Evolutionary conservation across 768 basidiomycete species (phyloP).

Genomic region (Daedaleopsis nitida): DNA sequence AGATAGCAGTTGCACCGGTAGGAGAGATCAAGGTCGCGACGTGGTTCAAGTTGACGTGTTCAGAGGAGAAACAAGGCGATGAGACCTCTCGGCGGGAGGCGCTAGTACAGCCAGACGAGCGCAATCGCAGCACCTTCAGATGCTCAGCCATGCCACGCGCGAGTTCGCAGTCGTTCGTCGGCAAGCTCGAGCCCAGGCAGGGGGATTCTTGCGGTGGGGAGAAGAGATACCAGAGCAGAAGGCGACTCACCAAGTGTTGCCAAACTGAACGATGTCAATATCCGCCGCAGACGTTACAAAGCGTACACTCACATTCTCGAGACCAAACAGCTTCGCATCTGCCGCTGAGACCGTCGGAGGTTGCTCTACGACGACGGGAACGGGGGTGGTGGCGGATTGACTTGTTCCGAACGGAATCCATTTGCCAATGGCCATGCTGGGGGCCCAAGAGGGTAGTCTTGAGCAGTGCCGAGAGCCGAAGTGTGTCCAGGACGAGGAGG

Average conservation of each 20-base stretch:
- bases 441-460: conserved; percentile 8
- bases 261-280: conserved; percentile 60
- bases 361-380: conserved; percentile 21
- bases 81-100: too few species aligned
- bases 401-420: conserved; percentile 31
- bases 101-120: too few species aligned
- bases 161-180: background rate
- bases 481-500: conserved; percentile 7
- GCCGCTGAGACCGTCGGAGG: conserved; percentile 46
- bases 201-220: background rate
- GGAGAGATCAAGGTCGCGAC: background rate
- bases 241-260: conserved; percentile 83
- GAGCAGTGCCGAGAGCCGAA: background rate
- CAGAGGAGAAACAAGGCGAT: too few species aligned
- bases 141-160: too few species aligned
- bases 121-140: too few species aligned
- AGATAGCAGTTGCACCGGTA: background rate
- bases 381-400: conserved; percentile 17
- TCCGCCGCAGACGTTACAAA: conserved; percentile 13
- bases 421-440: conserved; percentile 29
- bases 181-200: background rate
- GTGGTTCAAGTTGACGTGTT: too few species aligned
- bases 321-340: conserved; percentile 89
- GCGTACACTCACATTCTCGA: conserved; percentile 82
- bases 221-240: background rate